Evolutionary conservation across 2,329 filamentous ascomycete species (phyloP).

Genomic region (Allantophomopsis lycopodina): DNA sequence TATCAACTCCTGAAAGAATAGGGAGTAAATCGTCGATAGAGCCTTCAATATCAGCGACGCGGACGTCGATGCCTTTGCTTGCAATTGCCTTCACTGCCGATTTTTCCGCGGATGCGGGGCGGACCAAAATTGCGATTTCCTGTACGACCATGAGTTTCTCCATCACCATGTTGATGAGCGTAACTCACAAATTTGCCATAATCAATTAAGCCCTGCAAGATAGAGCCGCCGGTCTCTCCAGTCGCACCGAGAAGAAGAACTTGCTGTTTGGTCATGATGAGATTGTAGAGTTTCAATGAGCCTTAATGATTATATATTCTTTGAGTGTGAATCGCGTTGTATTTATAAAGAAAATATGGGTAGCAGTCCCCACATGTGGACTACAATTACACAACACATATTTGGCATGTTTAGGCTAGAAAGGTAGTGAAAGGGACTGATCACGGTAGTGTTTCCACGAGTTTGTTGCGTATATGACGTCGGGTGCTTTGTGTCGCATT

Average conservation of each 20-base stretch:
- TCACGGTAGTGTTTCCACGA: too few relatives aligned
- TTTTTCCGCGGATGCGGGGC: conserved; percentile 31
- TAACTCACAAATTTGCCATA: conserved; percentile 15
- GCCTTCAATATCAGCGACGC: conserved; percentile 26
- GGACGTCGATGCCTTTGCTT: conserved; percentile 27
- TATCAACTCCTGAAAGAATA: conserved; percentile 26
- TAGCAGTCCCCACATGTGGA: too few relatives aligned
- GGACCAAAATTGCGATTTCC: conserved; percentile 30
- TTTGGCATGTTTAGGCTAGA: too few relatives aligned
- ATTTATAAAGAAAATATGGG: too few relatives aligned
- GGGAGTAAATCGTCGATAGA: conserved; percentile 25
- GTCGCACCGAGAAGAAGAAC: conserved; percentile 26
- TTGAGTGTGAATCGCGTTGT: too few relatives aligned
- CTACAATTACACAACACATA: too few relatives aligned
- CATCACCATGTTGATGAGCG: not conserved
- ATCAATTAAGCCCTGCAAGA: conserved; percentile 23
- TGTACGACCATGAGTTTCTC: conserved; percentile 8
- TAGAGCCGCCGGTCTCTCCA: conserved; percentile 24
- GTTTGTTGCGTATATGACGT: too few relatives aligned
- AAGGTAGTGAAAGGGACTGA: too few relatives aligned
- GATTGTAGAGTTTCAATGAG: too few relatives aligned
- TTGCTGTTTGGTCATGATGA: conserved; percentile 5
- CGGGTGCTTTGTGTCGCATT: too few relatives aligned
- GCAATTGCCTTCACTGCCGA: conserved; percentile 24
- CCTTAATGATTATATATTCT: too few relatives aligned